These are phyloP conservation scores for Pelagophyceae sp. DNA, from an alignment of 352 stramenopile genomes.

Conservation along the genomic window DNA sequence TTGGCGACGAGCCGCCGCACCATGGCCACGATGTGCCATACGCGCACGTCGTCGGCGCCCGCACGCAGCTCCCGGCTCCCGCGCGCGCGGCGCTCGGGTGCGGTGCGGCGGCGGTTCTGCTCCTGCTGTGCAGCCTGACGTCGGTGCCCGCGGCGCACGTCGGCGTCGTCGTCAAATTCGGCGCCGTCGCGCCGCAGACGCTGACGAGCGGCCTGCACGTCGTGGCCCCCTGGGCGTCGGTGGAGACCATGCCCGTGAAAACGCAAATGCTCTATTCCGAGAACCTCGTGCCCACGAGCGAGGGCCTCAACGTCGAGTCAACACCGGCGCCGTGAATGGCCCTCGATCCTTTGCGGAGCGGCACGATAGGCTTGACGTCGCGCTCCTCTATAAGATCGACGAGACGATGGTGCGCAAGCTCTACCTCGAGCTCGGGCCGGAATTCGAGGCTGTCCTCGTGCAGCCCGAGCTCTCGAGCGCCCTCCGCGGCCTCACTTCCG, in stretches of 20 bases:
- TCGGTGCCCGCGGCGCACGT: not conserved
- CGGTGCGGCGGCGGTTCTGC: not conserved
- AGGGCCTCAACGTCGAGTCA: conserved; percentile 29
- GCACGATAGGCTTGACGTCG: conserved; percentile 19
- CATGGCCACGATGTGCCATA: too few relatives aligned
- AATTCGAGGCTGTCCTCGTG: conserved; percentile 35
- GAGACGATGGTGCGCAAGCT: conserved; percentile 27
- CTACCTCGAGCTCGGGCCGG: conserved; percentile 32
- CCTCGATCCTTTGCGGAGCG: not conserved
- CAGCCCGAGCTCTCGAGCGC: conserved; percentile 36
- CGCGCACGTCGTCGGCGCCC: too few relatives aligned
- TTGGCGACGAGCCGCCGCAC: too few relatives aligned
- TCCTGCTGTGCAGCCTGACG: not conserved
- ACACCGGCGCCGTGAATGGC: conserved; percentile 21
- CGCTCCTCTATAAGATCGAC: conserved; percentile 35
- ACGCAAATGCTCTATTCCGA: conserved; percentile 36
- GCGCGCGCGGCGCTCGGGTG: too few relatives aligned
- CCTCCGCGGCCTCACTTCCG: conserved; percentile 37
- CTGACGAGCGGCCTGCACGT: conserved; percentile 24
- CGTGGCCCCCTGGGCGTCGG: conserved; percentile 30
- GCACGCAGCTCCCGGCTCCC: too few relatives aligned
- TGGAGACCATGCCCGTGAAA: conserved; percentile 35
- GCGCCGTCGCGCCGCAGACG: not conserved
- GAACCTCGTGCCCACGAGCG: conserved; percentile 39
- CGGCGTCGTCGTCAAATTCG: not conserved